Conservation (phyloP, 345 rosid genomes). For the Murraya paniculata region DNA sequence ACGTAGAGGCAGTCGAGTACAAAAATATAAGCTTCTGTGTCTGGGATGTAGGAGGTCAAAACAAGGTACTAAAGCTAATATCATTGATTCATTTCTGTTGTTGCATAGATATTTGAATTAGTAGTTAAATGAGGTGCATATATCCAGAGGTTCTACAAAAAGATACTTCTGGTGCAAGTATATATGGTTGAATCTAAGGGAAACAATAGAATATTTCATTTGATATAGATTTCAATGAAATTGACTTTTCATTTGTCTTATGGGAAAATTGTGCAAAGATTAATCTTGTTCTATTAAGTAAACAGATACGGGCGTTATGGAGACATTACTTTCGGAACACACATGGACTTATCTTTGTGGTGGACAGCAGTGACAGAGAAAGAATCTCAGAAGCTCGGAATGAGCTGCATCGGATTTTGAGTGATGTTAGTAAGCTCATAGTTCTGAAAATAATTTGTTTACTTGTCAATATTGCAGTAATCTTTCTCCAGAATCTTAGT, state of each 20-base stretch:
- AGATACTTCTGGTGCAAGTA: background rate
- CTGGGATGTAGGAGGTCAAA: constrained; percentile 80
- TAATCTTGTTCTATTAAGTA: background rate
- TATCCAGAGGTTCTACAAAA: background rate
- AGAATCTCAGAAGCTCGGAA: constrained; percentile 69
- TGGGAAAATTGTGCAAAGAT: background rate
- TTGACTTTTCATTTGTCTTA: background rate
- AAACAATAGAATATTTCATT: background rate
- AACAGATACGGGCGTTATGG: constrained; percentile 76
- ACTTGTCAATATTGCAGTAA: background rate
- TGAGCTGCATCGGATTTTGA: constrained; percentile 62
- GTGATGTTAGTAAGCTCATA: constrained; percentile 39
- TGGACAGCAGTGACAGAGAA: constrained; percentile 57
- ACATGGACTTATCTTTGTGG: constrained; percentile 69
- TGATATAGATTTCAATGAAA: background rate
- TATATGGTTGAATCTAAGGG: background rate
- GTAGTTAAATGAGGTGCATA: background rate
- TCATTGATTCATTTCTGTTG: background rate
- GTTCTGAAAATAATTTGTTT: background rate
- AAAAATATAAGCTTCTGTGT: constrained; percentile 48
- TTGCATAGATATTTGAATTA: background rate
- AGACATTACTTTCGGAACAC: constrained; percentile 61
- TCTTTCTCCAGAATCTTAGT: background rate
- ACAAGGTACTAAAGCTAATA: constrained; percentile 38
- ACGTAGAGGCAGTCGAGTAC: constrained; percentile 63